These are phyloP conservation scores for Apiospora phragmitis DNA, from an alignment of 2,329 filamentous ascomycete species.

Conservation along the genomic window DNA sequence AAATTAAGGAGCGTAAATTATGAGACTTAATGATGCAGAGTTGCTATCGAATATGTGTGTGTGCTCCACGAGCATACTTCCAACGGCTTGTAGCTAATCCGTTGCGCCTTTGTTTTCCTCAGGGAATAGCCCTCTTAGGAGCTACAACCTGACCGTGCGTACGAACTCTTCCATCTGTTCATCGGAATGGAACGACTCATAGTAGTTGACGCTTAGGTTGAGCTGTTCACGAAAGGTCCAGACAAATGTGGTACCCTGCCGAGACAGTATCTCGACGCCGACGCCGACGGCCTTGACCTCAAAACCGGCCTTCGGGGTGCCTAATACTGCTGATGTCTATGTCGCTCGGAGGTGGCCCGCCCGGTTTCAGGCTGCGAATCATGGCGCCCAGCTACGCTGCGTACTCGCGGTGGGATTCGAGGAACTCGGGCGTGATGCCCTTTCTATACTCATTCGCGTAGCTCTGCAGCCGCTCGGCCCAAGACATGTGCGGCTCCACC, in stretches of 20 bases:
- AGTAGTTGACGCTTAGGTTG: conserved; percentile 32
- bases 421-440: conserved; percentile 22
- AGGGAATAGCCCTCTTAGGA: conserved; percentile 16
- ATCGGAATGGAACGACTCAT: conserved; percentile 31
- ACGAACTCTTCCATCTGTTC: conserved; percentile 27
- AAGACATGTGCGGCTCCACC: not conserved
- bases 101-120: not conserved
- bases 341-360: conserved; percentile 29
- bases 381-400: conserved; percentile 23
- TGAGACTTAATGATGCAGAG: not conserved
- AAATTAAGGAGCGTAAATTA: not conserved
- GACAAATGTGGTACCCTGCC: conserved; percentile 29
- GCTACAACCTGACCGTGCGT: conserved; percentile 22
- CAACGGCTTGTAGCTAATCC: not conserved
- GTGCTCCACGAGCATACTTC: not conserved
- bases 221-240: conserved; percentile 35
- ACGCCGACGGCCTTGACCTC: conserved; percentile 22
- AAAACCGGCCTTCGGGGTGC: conserved; percentile 17
- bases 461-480: conserved; percentile 13
- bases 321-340: conserved; percentile 31
- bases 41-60: not conserved
- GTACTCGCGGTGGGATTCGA: conserved; percentile 29
- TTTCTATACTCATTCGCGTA: conserved; percentile 25
- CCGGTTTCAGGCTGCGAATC: conserved; percentile 21
- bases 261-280: conserved; percentile 32